Conservation (phyloP, 23 red algal species). For the Gracilaria domingensis region DNA sequence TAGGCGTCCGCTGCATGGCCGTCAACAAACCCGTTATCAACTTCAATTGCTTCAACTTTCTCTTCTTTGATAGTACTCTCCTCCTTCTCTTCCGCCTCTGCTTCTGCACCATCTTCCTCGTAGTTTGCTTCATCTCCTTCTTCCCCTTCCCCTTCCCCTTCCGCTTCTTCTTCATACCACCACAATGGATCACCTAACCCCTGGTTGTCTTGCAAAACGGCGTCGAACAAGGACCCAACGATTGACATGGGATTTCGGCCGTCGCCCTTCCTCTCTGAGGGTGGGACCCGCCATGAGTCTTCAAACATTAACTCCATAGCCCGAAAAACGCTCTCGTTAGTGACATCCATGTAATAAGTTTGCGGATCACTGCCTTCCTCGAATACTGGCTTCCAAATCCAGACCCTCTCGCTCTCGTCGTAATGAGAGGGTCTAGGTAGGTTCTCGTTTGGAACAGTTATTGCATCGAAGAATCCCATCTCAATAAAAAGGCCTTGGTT, state of each 20-base stretch:
- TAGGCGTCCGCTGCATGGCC: not conserved
- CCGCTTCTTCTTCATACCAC: constrained; percentile 62
- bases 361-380: constrained; percentile 42
- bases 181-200: constrained; percentile 68
- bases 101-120: not conserved
- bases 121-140: constrained; percentile 12
- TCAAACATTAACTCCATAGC: constrained; percentile 29
- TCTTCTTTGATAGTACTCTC: not conserved
- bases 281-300: constrained; percentile 24
- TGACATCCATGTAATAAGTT: constrained; percentile 60
- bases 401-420: constrained; percentile 60
- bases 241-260: constrained; percentile 54
- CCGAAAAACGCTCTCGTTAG: constrained; percentile 60
- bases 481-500: constrained; percentile 45
- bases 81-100: constrained; percentile 2
- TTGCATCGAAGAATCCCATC: constrained; percentile 73
- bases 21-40: not conserved
- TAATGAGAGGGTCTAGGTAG: constrained; percentile 55
- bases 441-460: constrained; percentile 34
- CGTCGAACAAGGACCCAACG: constrained; percentile 23
- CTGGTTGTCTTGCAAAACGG: constrained; percentile 55
- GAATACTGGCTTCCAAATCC: constrained; percentile 73
- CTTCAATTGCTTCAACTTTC: not conserved
- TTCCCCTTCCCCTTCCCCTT: constrained; percentile 20
- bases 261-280: constrained; percentile 28